phyloP scores from a whole-genome alignment of 495 filamentous ascomycete genomes.

The Penicillium coprophilum region DNA sequence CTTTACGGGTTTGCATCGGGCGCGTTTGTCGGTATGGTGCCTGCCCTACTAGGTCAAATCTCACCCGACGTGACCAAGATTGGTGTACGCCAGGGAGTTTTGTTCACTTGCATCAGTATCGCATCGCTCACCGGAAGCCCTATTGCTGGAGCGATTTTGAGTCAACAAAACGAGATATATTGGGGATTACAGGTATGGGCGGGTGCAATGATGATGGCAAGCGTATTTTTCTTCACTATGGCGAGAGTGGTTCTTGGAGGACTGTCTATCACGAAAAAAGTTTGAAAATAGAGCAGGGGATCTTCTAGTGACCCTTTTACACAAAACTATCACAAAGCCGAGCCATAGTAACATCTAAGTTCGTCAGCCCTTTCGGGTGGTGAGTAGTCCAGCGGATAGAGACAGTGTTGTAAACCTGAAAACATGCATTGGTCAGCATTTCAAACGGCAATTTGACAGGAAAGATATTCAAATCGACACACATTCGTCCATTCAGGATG shows the following conservation, averaged over 20 bases:
- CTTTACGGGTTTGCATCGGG: slow-evolving; percentile 35
- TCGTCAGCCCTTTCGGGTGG: not conserved
- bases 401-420: slow-evolving; percentile 5
- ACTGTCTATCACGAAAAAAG: slow-evolving; percentile 4
- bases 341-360: too few species aligned
- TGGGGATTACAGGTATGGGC: slow-evolving; percentile 18
- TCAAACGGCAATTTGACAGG: not conserved
- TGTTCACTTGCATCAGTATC: slow-evolving; percentile 44
- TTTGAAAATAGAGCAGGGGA: not conserved
- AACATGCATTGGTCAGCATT: too few species aligned
- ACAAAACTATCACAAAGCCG: slow-evolving; percentile 2
- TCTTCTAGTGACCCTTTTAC: too few species aligned
- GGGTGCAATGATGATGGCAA: slow-evolving; percentile 16
- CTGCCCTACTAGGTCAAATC: slow-evolving; percentile 30
- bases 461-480: not conserved
- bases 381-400: slow-evolving; percentile 6
- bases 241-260: slow-evolving; percentile 9
- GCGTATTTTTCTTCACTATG: slow-evolving; percentile 12
- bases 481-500: slow-evolving; percentile 9
- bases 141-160: slow-evolving; percentile 54
- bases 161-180: slow-evolving; percentile 10
- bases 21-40: slow-evolving; percentile 30
- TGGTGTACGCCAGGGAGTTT: slow-evolving; percentile 19
- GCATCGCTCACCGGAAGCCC: slow-evolving; percentile 57
- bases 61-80: slow-evolving; percentile 24